Conservation (phyloP, 148 eudicot genomes). For the Nepenthes gracilis region DNA sequence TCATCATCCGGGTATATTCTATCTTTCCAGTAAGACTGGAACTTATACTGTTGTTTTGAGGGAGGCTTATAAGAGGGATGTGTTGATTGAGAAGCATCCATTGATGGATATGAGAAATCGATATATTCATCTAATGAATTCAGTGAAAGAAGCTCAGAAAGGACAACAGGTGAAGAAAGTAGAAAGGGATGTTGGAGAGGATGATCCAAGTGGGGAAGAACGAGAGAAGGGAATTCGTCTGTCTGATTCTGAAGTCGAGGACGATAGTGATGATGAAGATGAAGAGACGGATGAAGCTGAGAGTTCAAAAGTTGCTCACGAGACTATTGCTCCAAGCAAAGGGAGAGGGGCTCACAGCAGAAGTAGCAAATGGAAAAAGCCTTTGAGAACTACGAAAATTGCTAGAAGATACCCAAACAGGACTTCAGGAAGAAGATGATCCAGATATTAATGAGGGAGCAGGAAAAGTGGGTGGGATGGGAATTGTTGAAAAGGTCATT, state of each 20-base stretch:
- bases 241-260: conserved; percentile 33
- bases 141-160: conserved; percentile 36
- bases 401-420: too few relatives aligned
- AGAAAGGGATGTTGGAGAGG: neutral
- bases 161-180: conserved; percentile 10
- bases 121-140: conserved; percentile 71
- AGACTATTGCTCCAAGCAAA: conserved; percentile 6
- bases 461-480: too few relatives aligned
- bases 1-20: conserved; percentile 87
- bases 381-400: too few relatives aligned
- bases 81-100: conserved; percentile 52
- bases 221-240: conserved; percentile 13
- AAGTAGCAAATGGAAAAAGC: neutral
- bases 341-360: conserved; percentile 10
- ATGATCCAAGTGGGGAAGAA: conserved; percentile 5
- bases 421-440: too few relatives aligned
- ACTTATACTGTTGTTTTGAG: conserved; percentile 71
- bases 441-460: too few relatives aligned
- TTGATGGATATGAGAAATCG: conserved; percentile 61
- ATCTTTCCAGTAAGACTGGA: conserved; percentile 60
- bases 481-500: too few relatives aligned
- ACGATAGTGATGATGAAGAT: conserved; percentile 19
- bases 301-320: conserved; percentile 2
- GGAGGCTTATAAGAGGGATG: conserved; percentile 70
- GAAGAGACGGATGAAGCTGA: conserved; percentile 15